Conservation (phyloP, 2,329 filamentous ascomycete genomes). For the Colletotrichum destructivum region DNA sequence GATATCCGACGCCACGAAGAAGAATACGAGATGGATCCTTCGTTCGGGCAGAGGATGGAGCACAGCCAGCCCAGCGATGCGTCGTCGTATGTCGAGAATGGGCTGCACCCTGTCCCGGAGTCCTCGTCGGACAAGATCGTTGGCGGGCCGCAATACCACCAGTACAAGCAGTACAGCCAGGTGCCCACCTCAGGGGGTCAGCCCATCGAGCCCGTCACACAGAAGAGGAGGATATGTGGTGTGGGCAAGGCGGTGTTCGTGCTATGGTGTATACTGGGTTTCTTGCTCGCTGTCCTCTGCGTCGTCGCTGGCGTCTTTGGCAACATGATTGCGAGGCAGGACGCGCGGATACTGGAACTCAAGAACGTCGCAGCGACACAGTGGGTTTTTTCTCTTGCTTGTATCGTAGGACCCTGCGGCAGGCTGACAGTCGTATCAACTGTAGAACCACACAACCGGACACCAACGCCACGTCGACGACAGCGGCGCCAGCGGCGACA, state of each 20-base stretch:
- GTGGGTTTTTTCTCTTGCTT: background rate
- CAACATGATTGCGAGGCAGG: constrained; percentile 23
- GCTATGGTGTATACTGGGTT: constrained; percentile 20
- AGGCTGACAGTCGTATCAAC: background rate
- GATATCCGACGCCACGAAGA: background rate
- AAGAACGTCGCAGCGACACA: background rate
- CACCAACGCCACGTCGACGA: constrained; percentile 12
- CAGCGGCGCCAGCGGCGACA: constrained; percentile 10
- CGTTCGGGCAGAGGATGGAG: background rate
- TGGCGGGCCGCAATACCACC: background rate
- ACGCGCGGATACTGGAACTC: constrained; percentile 18
- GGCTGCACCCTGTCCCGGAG: constrained; percentile 23
- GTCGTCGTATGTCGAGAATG: constrained; percentile 23
- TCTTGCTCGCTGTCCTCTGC: constrained; percentile 6
- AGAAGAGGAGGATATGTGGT: constrained; percentile 25
- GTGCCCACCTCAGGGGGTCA: background rate
- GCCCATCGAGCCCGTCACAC: too few species aligned
- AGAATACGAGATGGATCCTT: constrained; percentile 8
- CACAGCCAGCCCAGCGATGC: background rate
- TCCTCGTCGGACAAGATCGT: constrained; percentile 18
- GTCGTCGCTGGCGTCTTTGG: constrained; percentile 23
- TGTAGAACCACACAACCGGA: constrained; percentile 12
- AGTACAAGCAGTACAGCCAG: constrained; percentile 19
- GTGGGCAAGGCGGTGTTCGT: constrained; percentile 9
- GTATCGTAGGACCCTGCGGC: accelerated